Conservation (phyloP, 148 eudicot species). For the Chenopodium suecicum region DNA sequence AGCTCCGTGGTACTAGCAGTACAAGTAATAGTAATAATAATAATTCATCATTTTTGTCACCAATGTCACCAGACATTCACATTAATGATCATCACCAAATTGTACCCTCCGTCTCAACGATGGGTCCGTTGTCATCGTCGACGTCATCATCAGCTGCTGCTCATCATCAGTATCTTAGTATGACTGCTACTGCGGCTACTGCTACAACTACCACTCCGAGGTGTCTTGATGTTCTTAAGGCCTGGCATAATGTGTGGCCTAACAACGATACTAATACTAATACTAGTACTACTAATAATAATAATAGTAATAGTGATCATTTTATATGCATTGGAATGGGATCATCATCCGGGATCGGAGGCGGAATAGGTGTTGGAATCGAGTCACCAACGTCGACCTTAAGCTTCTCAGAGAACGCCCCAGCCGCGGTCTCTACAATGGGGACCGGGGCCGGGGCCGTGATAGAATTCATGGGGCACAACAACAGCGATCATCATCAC, state of each 20-base stretch:
- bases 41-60: conserved; percentile 10
- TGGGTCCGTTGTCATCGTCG: neutral
- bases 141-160: neutral
- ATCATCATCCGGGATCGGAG: neutral
- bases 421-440: conserved; percentile 13
- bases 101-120: neutral
- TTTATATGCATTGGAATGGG: conserved; percentile 11
- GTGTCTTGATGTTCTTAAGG: conserved; percentile 58
- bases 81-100: conserved; percentile 8
- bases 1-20: conserved; percentile 36
- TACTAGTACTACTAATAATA: neutral
- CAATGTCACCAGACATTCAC: neutral
- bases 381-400: conserved; percentile 83
- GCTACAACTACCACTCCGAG: conserved; percentile 20
- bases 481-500: neutral
- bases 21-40: conserved; percentile 2
- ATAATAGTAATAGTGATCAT: conserved; percentile 19
- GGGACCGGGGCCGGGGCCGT: conserved; percentile 40
- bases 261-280: neutral
- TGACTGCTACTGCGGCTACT: neutral
- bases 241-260: conserved; percentile 46
- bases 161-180: neutral
- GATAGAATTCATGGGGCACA: conserved; percentile 49
- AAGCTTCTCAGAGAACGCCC: conserved; percentile 53
- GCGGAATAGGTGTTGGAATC: conserved; percentile 25